These are phyloP conservation scores for Ulota crispa DNA, from an alignment of 225 moss, liverwort and hornwort species.

Conservation along the genomic window DNA sequence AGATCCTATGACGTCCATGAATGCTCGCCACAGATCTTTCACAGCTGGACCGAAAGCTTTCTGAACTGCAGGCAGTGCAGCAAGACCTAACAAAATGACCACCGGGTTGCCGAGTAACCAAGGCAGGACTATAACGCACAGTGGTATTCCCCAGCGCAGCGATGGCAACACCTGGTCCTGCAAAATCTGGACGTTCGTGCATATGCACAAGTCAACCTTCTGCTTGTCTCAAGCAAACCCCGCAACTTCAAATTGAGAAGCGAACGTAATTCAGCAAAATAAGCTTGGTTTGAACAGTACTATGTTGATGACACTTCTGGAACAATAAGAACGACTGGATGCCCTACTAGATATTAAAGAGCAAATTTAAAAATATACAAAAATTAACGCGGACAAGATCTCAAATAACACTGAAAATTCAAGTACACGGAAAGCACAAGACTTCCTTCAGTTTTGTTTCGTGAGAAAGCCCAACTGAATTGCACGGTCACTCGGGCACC, in stretches of 20 bases:
- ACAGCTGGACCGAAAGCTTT: conserved; percentile 44
- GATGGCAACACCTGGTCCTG: conserved; percentile 57
- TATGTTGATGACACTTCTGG: neutral
- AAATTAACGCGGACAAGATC: neutral
- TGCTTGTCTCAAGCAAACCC: neutral
- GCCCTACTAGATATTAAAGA: neutral
- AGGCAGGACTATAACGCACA: conserved; percentile 43
- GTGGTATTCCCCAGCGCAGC: conserved; percentile 57
- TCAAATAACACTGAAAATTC: neutral
- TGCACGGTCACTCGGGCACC: conserved; percentile 1
- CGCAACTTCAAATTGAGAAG: neutral
- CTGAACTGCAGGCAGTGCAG: conserved; percentile 60
- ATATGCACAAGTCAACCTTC: conserved; percentile 19
- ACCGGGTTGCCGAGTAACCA: conserved; percentile 61
- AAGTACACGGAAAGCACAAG: neutral
- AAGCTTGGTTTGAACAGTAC: neutral
- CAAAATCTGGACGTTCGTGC: conserved; percentile 30
- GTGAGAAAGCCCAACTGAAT: neutral
- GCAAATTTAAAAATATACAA: neutral
- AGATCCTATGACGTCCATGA: conserved; percentile 37
- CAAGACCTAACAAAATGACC: conserved; percentile 51
- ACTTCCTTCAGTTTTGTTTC: neutral
- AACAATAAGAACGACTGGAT: conserved; percentile 10
- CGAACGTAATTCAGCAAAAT: neutral
- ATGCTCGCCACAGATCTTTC: conserved; percentile 44